These are phyloP conservation scores for Thelonectria olida DNA, from an alignment of 2,329 filamentous ascomycete genomes.

Conservation along the genomic window DNA sequence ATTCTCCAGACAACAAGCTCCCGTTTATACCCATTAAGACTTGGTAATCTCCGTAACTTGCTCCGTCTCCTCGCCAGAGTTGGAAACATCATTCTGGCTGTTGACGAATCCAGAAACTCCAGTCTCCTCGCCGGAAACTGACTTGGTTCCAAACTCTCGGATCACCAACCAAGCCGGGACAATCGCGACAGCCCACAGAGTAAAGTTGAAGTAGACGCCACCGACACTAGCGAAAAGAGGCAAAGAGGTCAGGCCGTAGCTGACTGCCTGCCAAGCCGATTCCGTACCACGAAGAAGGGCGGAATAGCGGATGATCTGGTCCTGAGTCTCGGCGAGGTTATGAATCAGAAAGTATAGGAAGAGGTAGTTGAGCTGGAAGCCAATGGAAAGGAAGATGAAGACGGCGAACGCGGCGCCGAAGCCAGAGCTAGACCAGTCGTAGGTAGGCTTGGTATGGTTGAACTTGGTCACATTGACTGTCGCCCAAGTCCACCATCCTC, in stretches of 20 bases:
- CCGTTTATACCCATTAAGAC: neutral
- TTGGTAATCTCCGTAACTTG: constrained; percentile 28
- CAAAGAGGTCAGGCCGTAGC: constrained; percentile 73
- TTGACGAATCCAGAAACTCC: constrained; percentile 5
- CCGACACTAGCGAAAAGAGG: constrained; percentile 71
- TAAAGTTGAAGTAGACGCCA: constrained; percentile 76
- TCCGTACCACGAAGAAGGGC: constrained; percentile 75
- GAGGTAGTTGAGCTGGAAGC: constrained; percentile 79
- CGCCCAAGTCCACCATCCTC: constrained; percentile 78
- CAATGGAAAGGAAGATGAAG: constrained; percentile 72
- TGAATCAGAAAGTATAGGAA: constrained; percentile 78
- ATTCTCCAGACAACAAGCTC: no score
- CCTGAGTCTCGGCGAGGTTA: constrained; percentile 68
- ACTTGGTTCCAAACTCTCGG: constrained; percentile 47
- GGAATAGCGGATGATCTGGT: constrained; percentile 74
- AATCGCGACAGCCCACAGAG: constrained; percentile 71
- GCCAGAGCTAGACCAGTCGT: constrained; percentile 71
- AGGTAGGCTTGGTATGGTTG: constrained; percentile 63
- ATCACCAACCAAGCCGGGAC: constrained; percentile 74
- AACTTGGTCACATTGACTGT: constrained; percentile 72
- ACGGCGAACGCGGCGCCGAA: constrained; percentile 74
- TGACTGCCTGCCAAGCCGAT: constrained; percentile 77
- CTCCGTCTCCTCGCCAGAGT: constrained; percentile 34
- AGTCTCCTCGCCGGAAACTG: constrained; percentile 6
- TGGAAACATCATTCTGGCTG: constrained; percentile 26